Base-by-base conservation (phyloP, 257 asterid genomes). In the Thymus quinquecostatus region DNA sequence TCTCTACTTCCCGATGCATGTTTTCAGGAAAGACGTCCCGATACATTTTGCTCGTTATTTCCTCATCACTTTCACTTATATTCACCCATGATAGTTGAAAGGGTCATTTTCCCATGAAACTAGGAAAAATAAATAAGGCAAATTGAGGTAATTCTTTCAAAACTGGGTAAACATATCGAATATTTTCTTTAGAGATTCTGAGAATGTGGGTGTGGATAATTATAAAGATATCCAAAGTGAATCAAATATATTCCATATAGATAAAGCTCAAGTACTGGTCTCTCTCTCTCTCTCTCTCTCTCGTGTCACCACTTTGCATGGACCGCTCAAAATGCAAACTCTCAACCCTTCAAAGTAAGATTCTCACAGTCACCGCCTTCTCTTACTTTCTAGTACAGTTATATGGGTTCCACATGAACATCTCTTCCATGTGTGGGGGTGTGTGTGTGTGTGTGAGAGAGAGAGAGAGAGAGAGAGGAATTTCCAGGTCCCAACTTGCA, bases 211-310 rank as follows among this genome's bases (percentile, higher is more conserved):
- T 54, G 38, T 61, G 43, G 30, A 68, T 62, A 78, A 66, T 56
- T 13, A 29, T 56, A 72, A 21, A 21, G 21, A 21, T 60, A 50
- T 38, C 45, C 62, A 74, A 64, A 75, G 72, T 60, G 41, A 40
- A 53, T 8, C 55, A 56, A 38, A 78, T 7, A 44, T 71, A 79
- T 79, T 79, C 80, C 69, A 40, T 71, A 71, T 67, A 71, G 78
- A 70, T 66, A 75, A 54, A 66, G 13, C 29, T 54, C 36, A 59
- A 53, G 21, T 21, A 41, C 43, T 50, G 34, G 13, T 41, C 48
- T 43, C 48, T 43, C 48, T 43, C 48, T 51, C 29, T n/a, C 8
- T 51, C 29, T 50, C 59, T 53, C 59, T 53, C 59, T 21, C 10
- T 11, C 9, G 10, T 8, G 12, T 28, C 14, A 28, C 2, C 53